phyloP scores from a whole-genome alignment of 2,329 filamentous ascomycete species.

The Plenodomus lindquistii region DNA sequence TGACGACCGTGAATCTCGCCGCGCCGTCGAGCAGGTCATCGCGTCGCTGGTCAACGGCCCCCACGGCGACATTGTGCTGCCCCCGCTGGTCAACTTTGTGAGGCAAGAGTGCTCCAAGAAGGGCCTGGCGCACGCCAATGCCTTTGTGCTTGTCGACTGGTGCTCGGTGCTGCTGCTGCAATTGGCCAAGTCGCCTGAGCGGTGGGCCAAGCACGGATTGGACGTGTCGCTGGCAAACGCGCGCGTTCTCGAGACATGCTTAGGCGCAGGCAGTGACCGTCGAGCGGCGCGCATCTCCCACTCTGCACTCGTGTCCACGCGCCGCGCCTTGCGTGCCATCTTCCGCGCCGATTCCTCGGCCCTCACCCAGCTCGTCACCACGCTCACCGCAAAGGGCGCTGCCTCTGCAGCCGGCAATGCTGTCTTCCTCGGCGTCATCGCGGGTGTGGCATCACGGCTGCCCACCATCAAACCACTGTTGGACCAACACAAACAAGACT shows the following conservation, averaged over 20 bases:
- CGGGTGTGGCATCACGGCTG: constrained; percentile 80
- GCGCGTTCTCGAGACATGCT: constrained; percentile 75
- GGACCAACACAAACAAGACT: constrained; percentile 68
- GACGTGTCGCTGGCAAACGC: constrained; percentile 72
- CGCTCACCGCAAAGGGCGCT: constrained; percentile 69
- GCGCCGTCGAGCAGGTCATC: constrained; percentile 81
- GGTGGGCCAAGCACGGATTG: constrained; percentile 67
- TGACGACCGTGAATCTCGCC: constrained; percentile 79
- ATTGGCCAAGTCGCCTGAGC: constrained; percentile 60
- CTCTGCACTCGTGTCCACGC: constrained; percentile 76
- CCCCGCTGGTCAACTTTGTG: constrained; percentile 68
- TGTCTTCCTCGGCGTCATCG: constrained; percentile 79
- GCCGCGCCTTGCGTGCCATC: constrained; percentile 76
- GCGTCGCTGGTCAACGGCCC: constrained; percentile 64
- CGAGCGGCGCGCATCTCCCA: constrained; percentile 62
- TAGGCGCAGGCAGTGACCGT: constrained; percentile 51
- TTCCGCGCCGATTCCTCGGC: constrained; percentile 64
- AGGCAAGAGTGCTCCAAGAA: constrained; percentile 75
- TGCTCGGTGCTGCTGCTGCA: constrained; percentile 77
- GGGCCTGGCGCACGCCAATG: constrained; percentile 75
- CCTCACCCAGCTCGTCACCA: constrained; percentile 65
- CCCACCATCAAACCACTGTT: constrained; percentile 65
- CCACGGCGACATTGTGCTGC: constrained; percentile 61
- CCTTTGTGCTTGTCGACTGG: constrained; percentile 92
- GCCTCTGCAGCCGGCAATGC: constrained; percentile 71